These are phyloP conservation scores for Pythium grandisporangium DNA, from an alignment of 352 stramenopile genomes.

Conservation along the genomic window DNA sequence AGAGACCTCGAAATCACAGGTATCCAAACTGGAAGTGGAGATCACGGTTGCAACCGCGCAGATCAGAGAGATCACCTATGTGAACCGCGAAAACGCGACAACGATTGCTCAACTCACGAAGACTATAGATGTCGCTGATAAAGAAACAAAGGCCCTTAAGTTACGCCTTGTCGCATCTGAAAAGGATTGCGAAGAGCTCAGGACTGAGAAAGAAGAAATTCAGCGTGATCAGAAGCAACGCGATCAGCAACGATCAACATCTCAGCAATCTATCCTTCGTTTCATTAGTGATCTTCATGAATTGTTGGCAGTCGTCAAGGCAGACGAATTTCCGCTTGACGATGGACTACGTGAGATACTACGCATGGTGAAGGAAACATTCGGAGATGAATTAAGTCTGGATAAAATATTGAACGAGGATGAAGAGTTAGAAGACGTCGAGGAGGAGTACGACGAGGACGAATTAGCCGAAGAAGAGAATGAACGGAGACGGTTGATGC, in stretches of 20 bases:
- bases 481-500: constrained; percentile 8
- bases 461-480: constrained; percentile 26
- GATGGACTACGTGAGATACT: constrained; percentile 69
- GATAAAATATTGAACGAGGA: constrained; percentile 45
- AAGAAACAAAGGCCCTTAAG: constrained; percentile 35
- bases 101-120: constrained; percentile 55
- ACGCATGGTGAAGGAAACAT: constrained; percentile 45
- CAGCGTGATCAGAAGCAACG: constrained; percentile 47
- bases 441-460: constrained; percentile 49
- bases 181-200: constrained; percentile 24
- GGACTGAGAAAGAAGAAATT: constrained; percentile 46
- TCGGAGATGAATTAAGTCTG: constrained; percentile 39
- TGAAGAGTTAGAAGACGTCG: constrained; percentile 47
- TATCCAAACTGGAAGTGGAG: constrained; percentile 78
- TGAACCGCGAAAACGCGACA: constrained; percentile 59
- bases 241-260: constrained; percentile 43
- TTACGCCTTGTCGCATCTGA: constrained; percentile 25
- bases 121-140: constrained; percentile 30
- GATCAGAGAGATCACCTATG: constrained; percentile 64
- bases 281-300: constrained; percentile 58
- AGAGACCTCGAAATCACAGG: constrained; percentile 60
- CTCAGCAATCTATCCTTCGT: constrained; percentile 30
- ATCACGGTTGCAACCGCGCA: constrained; percentile 63
- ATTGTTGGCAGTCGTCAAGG: constrained; percentile 62
- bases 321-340: constrained; percentile 69